Evolutionary conservation across 257 asterid genomes (phyloP).

Genomic region (Nicotiana undulata): DNA sequence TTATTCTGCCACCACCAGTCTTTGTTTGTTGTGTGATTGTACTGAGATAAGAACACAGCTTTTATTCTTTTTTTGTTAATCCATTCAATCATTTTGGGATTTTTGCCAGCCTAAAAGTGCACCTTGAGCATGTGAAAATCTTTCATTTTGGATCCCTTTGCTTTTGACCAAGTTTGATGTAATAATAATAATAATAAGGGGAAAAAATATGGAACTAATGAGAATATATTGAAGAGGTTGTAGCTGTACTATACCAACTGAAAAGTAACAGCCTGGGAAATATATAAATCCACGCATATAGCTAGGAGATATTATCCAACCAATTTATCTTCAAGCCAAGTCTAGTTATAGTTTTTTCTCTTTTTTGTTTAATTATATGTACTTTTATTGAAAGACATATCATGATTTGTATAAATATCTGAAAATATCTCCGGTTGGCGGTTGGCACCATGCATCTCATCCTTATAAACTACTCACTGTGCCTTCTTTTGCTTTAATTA

Average conservation of each 20-base stretch:
- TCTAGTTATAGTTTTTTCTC: background rate
- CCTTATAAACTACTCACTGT: too few relatives aligned
- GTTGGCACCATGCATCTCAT: too few relatives aligned
- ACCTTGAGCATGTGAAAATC: background rate
- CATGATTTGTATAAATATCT: background rate
- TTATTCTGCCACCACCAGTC: background rate
- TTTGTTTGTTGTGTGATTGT: background rate
- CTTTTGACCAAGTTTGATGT: background rate
- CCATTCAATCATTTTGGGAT: background rate
- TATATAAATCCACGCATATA: background rate
- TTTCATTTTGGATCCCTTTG: background rate
- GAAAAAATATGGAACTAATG: background rate
- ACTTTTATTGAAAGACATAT: background rate
- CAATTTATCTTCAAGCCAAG: background rate
- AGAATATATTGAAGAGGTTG: background rate
- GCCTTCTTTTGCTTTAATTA: too few relatives aligned
- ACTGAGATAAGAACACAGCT: background rate
- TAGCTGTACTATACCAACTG: background rate
- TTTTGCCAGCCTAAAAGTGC: slow-evolving; percentile 4
- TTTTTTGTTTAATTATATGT: background rate
- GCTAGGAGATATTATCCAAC: background rate
- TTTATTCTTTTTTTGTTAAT: background rate
- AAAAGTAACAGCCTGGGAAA: background rate
- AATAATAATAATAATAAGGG: background rate
- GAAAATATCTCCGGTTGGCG: background rate